Percentiles rank a stretch among this genome's conserved stretches.
Conservation (phyloP, 2,329 filamentous ascomycete species). For the Aspergillaceae sp. region DNA sequence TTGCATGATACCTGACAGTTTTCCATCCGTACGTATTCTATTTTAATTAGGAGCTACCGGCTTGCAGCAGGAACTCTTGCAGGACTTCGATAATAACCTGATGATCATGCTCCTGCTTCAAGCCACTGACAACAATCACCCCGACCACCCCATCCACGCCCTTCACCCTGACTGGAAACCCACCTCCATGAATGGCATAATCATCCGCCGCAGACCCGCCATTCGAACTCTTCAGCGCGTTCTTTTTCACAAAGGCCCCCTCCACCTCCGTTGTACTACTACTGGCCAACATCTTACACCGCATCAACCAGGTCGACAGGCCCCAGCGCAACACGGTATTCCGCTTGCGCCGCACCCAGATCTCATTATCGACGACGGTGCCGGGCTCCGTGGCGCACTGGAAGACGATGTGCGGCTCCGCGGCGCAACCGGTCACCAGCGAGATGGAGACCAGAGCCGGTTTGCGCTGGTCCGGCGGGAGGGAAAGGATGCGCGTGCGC, state of each 20-base stretch:
- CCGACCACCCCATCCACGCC: slow-evolving; percentile 69
- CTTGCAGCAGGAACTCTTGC: slow-evolving; percentile 37
- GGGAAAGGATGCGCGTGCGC: slow-evolving; percentile 28
- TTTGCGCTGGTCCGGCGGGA: slow-evolving; percentile 24
- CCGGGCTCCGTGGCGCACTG: slow-evolving; percentile 60
- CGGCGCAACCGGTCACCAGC: slow-evolving; percentile 16
- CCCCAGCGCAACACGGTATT: slow-evolving; percentile 65
- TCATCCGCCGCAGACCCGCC: slow-evolving; percentile 40
- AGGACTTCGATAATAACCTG: slow-evolving; percentile 64
- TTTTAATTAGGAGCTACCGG: background rate
- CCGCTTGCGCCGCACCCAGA: slow-evolving; percentile 62
- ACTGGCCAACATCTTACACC: slow-evolving; percentile 48
- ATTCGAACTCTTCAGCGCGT: slow-evolving; percentile 49
- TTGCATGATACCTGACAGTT: slow-evolving; percentile 11
- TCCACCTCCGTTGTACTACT: slow-evolving; percentile 46
- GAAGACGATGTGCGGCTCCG: slow-evolving; percentile 53
- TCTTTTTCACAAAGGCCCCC: slow-evolving; percentile 55
- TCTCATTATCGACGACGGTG: slow-evolving; percentile 61
- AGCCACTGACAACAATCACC: slow-evolving; percentile 65
- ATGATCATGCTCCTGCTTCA: slow-evolving; percentile 72
- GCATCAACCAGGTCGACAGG: slow-evolving; percentile 61
- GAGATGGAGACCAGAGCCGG: slow-evolving; percentile 36
- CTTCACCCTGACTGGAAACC: slow-evolving; percentile 60
- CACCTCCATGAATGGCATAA: slow-evolving; percentile 73
- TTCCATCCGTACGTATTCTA: background rate